These are phyloP conservation scores for Chlamydomonas schloesseri DNA, from an alignment of 139 green algal species.

Conservation along the genomic window DNA sequence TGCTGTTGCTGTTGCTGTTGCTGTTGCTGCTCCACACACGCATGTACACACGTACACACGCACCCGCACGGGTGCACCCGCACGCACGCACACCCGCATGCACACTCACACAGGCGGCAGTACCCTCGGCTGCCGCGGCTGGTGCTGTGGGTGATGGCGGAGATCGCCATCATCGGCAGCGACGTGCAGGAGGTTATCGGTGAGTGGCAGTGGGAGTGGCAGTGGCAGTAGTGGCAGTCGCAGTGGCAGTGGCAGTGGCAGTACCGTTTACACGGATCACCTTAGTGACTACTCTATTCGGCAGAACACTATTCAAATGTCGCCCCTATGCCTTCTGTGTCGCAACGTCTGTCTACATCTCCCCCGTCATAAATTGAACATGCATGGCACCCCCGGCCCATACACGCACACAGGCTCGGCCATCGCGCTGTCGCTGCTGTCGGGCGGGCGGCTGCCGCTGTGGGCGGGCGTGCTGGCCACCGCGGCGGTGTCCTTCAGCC, in stretches of 20 bases:
- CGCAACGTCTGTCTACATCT: too few relatives aligned
- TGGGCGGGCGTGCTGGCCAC: constrained; percentile 72
- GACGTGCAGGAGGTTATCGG: constrained; percentile 80
- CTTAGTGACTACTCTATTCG: too few relatives aligned
- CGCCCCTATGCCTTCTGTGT: too few relatives aligned
- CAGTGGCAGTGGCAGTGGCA: too few relatives aligned
- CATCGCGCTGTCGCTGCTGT: constrained; percentile 86
- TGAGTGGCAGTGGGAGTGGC: background rate
- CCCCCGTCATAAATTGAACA: too few relatives aligned
- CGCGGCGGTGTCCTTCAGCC: constrained; percentile 63
- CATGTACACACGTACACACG: background rate
- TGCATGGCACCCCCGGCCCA: too few relatives aligned
- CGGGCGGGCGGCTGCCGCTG: constrained; percentile 72
- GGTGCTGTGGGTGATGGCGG: constrained; percentile 87
- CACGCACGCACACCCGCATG: background rate
- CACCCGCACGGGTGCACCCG: background rate
- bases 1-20: too few relatives aligned
- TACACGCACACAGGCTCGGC: constrained; percentile 64
- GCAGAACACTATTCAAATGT: too few relatives aligned
- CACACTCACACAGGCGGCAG: constrained; percentile 37
- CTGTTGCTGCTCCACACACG: too few relatives aligned
- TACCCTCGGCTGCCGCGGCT: constrained; percentile 54
- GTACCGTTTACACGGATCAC: too few relatives aligned
- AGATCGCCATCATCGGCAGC: constrained; percentile 91
- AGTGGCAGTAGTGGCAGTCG: background rate